phyloP scores from a whole-genome alignment of 306 rosid genomes.

The Castanopsis chinensis region DNA sequence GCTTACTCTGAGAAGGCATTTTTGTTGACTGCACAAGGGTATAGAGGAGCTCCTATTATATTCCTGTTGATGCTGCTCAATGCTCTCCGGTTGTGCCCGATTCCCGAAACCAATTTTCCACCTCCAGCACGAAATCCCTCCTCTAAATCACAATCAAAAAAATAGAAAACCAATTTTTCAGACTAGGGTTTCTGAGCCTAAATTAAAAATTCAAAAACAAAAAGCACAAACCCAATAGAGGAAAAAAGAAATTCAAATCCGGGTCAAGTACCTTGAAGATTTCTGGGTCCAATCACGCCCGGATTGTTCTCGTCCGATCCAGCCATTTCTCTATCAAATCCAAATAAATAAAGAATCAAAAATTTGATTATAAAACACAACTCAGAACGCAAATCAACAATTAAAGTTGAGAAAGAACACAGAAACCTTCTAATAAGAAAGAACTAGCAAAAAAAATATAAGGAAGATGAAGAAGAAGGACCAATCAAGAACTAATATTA shows the following conservation, averaged over 20 bases:
- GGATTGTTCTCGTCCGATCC: slow-evolving; percentile 48
- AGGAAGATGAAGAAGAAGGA: slow-evolving; percentile 18
- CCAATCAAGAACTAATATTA: slow-evolving; percentile 24
- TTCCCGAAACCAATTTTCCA: slow-evolving; percentile 27
- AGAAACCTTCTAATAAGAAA: background rate
- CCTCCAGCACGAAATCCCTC: slow-evolving; percentile 33
- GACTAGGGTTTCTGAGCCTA: background rate
- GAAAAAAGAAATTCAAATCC: background rate
- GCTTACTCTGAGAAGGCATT: slow-evolving; percentile 37
- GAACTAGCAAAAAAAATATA: background rate
- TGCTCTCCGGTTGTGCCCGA: slow-evolving; percentile 42
- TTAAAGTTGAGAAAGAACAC: slow-evolving; percentile 1
- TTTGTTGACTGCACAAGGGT: slow-evolving; percentile 36
- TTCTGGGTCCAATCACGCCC: slow-evolving; percentile 29
- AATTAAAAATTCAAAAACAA: background rate
- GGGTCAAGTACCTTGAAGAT: slow-evolving; percentile 29
- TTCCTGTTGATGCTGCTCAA: slow-evolving; percentile 37
- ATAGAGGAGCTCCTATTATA: slow-evolving; percentile 24
- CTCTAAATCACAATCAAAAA: background rate
- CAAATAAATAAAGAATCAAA: background rate
- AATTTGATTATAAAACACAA: background rate
- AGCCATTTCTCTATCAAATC: slow-evolving; percentile 31
- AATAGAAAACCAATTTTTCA: background rate
- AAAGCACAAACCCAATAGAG: background rate
- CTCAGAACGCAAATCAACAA: background rate